phyloP scores from a whole-genome alignment of 176 grass and related monocot genomes.

The Zea luxurians region DNA sequence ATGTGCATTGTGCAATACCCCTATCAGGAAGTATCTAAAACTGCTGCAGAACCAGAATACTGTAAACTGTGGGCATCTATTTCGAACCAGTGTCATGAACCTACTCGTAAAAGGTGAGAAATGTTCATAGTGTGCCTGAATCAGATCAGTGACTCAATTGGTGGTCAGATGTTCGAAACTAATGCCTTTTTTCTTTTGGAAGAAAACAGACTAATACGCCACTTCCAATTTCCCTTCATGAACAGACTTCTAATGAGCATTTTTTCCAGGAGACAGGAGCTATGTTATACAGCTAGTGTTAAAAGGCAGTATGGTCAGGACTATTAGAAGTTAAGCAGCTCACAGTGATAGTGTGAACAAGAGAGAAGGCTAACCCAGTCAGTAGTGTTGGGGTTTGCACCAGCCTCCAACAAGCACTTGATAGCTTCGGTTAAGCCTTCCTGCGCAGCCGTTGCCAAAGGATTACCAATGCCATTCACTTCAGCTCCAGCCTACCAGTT shows the following conservation, averaged over 20 bases:
- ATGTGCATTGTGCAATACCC: not conserved
- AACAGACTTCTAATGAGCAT: not conserved
- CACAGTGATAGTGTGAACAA: not conserved
- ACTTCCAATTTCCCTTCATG: not conserved
- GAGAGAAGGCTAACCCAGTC: conserved; percentile 12
- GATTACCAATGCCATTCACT: conserved; percentile 6
- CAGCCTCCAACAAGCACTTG: conserved; percentile 32
- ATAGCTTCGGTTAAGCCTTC: conserved; percentile 34
- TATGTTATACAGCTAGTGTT: not conserved
- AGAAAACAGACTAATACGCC: not conserved
- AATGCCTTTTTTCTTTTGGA: not conserved
- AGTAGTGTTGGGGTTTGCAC: conserved; percentile 30
- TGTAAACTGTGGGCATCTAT: not conserved
- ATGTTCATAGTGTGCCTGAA: not conserved
- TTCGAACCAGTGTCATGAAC: not conserved
- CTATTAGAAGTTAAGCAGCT: not conserved
- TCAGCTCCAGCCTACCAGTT: conserved; percentile 39
- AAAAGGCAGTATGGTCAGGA: not conserved
- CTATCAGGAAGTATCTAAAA: not conserved
- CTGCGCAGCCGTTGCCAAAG: conserved; percentile 1
- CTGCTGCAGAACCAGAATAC: conserved; percentile 2
- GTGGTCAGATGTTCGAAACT: not conserved
- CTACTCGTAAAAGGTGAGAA: not conserved
- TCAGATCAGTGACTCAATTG: not conserved
- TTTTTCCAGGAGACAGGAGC: not conserved